Evolutionary conservation across 164 flowering plant genomes (phyloP).

Genomic region (Tetracentron sinense): DNA sequence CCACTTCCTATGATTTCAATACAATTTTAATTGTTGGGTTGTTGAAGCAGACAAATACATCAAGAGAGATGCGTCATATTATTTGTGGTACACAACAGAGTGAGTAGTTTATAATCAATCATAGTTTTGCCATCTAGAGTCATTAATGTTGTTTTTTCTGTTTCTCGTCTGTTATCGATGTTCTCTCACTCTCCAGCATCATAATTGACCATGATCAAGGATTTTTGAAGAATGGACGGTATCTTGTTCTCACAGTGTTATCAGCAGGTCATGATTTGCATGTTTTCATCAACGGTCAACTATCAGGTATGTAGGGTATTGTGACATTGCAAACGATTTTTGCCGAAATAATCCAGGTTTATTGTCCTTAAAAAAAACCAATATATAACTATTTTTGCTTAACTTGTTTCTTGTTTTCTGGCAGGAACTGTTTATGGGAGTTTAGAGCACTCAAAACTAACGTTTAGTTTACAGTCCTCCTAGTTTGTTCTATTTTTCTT

Average conservation of each 20-base stretch:
- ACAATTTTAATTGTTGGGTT: constrained; percentile 46
- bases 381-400: too few relatives aligned
- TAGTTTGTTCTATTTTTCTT: too few relatives aligned
- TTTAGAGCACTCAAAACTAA: too few relatives aligned
- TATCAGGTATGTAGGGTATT: constrained; percentile 44
- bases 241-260: constrained; percentile 51
- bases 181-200: constrained; percentile 43
- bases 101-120: constrained; percentile 44
- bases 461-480: too few relatives aligned
- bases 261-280: constrained; percentile 91
- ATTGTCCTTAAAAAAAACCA: too few relatives aligned
- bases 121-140: too few relatives aligned
- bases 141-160: background rate
- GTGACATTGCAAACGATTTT: constrained; percentile 19
- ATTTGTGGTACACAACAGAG: constrained; percentile 91
- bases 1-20: constrained; percentile 39
- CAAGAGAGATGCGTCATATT: constrained; percentile 74
- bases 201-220: constrained; percentile 51
- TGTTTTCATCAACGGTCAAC: constrained; percentile 73
- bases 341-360: constrained; percentile 22
- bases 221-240: constrained; percentile 55
- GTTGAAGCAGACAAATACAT: constrained; percentile 66
- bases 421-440: constrained; percentile 77
- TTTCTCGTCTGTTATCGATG: too few relatives aligned
- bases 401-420: constrained; percentile 8